Evolutionary conservation across 768 basidiomycete genomes (phyloP).

Genomic region (Leucogyrophana mollusca): DNA sequence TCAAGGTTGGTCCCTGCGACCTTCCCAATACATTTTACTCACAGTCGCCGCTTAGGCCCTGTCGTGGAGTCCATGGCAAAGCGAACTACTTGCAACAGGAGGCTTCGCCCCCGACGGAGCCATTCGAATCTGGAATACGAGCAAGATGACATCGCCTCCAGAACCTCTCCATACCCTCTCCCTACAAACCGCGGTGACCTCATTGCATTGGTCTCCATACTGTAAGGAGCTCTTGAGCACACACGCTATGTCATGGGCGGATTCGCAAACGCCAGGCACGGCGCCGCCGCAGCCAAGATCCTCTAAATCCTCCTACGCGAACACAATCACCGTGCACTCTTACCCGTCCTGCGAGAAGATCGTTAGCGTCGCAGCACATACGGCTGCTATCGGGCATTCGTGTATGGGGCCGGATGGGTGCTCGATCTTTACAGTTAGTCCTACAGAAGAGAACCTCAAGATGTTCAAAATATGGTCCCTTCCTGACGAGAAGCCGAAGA

Average conservation of each 20-base stretch:
- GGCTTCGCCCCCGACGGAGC: constrained; percentile 62
- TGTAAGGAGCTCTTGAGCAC: constrained; percentile 86
- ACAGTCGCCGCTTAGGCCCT: constrained; percentile 46
- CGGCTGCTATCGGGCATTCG: constrained; percentile 53
- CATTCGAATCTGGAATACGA: constrained; percentile 51
- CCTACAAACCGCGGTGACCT: constrained; percentile 53
- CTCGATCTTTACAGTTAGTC: constrained; percentile 61
- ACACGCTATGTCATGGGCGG: constrained; percentile 46
- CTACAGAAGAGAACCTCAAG: constrained; percentile 66
- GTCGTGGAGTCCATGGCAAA: constrained; percentile 76
- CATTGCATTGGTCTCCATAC: constrained; percentile 69
- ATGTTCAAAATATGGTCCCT: constrained; percentile 68
- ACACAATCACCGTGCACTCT: constrained; percentile 46
- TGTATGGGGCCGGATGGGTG: constrained; percentile 65
- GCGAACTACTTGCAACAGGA: constrained; percentile 63
- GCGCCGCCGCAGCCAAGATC: constrained; percentile 19
- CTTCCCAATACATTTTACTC: neutral
- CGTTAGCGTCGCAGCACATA: constrained; percentile 56
- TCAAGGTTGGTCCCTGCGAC: constrained; percentile 33
- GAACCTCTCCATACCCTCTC: constrained; percentile 46
- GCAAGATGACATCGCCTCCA: constrained; percentile 40
- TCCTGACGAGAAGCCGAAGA: constrained; percentile 15
- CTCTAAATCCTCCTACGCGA: constrained; percentile 29
- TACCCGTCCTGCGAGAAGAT: constrained; percentile 55
- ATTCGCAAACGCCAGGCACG: constrained; percentile 16